These are phyloP conservation scores for Dalbergia cultrata DNA, from an alignment of 306 rosid species.

Conservation along the genomic window DNA sequence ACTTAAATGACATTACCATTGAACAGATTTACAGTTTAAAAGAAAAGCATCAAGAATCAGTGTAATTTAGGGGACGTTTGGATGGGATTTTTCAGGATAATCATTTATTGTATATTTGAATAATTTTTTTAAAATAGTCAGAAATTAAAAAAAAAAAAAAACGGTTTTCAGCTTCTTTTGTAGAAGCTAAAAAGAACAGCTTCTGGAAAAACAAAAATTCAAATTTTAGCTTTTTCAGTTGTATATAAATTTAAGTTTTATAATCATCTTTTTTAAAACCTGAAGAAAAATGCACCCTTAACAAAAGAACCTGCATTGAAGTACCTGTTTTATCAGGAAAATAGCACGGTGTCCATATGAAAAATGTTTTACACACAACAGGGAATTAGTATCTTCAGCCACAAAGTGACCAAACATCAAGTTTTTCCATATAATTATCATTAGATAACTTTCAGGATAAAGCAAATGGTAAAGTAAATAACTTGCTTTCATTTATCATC, in stretches of 20 bases:
- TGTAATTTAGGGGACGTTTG: background rate
- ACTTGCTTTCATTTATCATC: conserved; percentile 38
- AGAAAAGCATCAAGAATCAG: background rate
- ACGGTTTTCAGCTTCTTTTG: too few species aligned
- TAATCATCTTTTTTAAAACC: too few species aligned
- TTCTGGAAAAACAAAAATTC: too few species aligned
- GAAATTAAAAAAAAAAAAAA: too few species aligned
- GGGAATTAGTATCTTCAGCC: background rate
- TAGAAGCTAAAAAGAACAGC: too few species aligned
- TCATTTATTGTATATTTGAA: too few species aligned
- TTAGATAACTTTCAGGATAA: background rate
- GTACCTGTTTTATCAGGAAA: conserved; percentile 3
- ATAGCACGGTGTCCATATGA: background rate
- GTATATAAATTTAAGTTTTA: too few species aligned
- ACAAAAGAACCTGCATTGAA: conserved; percentile 4
- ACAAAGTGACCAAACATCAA: background rate
- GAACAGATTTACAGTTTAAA: background rate
- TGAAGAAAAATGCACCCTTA: too few species aligned
- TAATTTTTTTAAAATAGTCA: too few species aligned
- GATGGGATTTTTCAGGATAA: too few species aligned
- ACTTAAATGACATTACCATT: background rate
- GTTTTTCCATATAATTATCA: conserved; percentile 8
- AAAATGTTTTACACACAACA: background rate
- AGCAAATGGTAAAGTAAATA: conserved; percentile 29
- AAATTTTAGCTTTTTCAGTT: too few species aligned